Base-by-base conservation (phyloP, 805 yeast species). In the Candida vaughaniae region DNA sequence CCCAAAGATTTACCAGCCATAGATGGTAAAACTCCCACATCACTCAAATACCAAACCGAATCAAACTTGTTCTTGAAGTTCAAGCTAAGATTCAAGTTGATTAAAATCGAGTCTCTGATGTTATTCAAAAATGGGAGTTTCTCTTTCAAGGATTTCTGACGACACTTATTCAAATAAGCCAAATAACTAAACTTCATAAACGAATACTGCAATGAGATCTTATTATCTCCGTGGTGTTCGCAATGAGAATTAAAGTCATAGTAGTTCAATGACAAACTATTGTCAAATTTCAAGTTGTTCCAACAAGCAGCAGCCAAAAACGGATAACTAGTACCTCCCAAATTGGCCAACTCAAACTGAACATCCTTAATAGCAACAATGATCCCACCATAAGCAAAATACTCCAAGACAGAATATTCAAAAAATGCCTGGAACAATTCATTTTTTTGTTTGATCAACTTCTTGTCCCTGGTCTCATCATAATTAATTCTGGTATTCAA, bases 1-100 rank as follows among this genome's bases (percentile, higher is more conserved):
- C 80, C 80, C 46, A 75, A 64, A 16, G 82, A 82, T 49, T 73
- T 74, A 36, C 84, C 83, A 51, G 79, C 63, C 60, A 78, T 78
- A 27, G 67, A 54, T 6, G 81, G 80, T 29, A 74, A 60, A 16
- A 79, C 76, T 28, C 82, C 82, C 36, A 78, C 64, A 52, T 78
- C 82, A 31, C 73, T 66, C 43, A 78, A 62, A 52, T 78, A 78
- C 82, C 83, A 78, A 35, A 76, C 56, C 29, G 62, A 52, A 30
- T 56, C 56, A 34, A 56, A 58, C 33, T 65, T 61, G 20, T 41
- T 38, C 18, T 56, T 58, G 32, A 52, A 58, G 34, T 62, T 60
- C 19, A 43, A 36, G 23, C 41, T 43, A 27, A 52, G 45, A 34
- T 58, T 54, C 44, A 62, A 49, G 4, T 65, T 64, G 16, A 69